Conservation (phyloP, 495 filamentous ascomycete species). For the Neurospora sp. region DNA sequence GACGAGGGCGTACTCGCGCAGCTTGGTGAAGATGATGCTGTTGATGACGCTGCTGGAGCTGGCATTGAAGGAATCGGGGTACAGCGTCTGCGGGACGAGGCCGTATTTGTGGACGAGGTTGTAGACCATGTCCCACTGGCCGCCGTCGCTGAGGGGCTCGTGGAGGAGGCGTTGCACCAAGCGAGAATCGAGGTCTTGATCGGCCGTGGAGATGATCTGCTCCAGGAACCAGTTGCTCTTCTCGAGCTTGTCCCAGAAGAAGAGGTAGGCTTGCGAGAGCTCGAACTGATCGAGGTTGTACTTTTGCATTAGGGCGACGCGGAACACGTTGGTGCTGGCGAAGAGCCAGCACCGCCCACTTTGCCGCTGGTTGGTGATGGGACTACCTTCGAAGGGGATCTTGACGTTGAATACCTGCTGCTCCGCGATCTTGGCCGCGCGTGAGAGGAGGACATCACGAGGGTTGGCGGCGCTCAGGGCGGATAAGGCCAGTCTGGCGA, state of each 20-base stretch:
- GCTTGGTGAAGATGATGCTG: constrained; percentile 67
- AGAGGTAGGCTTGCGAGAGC: constrained; percentile 79
- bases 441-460: constrained; percentile 43
- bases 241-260: constrained; percentile 92
- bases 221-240: constrained; percentile 86
- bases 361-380: constrained; percentile 73
- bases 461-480: constrained; percentile 50
- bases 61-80: constrained; percentile 72
- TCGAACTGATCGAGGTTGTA: constrained; percentile 72
- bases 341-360: constrained; percentile 87
- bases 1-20: constrained; percentile 68
- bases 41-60: constrained; percentile 59
- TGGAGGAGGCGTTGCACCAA: constrained; percentile 56
- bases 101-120: constrained; percentile 82
- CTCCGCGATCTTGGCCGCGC: constrained; percentile 49
- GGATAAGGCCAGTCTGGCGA: constrained; percentile 50
- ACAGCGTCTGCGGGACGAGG: constrained; percentile 66
- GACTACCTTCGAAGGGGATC: constrained; percentile 70
- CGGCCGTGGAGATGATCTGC: constrained; percentile 62
- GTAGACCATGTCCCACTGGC: constrained; percentile 89
- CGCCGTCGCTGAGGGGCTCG: constrained; percentile 66
- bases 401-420: constrained; percentile 72
- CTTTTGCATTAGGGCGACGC: constrained; percentile 70
- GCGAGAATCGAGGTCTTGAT: constrained; percentile 55
- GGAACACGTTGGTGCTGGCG: constrained; percentile 77